Conservation (phyloP, 2,329 filamentous ascomycete species). For the Apiospora hydei region DNA sequence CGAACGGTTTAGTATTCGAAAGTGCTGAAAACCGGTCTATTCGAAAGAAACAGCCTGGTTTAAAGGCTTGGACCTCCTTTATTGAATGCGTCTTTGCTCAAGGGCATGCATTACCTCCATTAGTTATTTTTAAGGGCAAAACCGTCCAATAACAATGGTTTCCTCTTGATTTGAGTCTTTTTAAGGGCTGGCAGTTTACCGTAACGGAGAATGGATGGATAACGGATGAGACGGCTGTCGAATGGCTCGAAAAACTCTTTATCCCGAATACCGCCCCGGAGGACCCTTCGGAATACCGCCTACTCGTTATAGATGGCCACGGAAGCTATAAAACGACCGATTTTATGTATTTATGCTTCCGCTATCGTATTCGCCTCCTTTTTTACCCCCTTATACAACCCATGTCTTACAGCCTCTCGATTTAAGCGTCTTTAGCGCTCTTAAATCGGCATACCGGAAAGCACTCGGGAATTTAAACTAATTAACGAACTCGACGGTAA, state of each 20-base stretch:
- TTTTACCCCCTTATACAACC: conserved; percentile 21
- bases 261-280: conserved; percentile 3
- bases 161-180: conserved; percentile 20
- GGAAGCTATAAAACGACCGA: conserved; percentile 14
- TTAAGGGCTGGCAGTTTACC: conserved; percentile 16
- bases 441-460: conserved; percentile 23
- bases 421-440: conserved; percentile 17
- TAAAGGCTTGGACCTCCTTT: conserved; percentile 6
- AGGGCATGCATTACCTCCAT: conserved; percentile 11
- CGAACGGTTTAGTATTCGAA: conserved; percentile 17
- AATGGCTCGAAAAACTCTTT: conserved; percentile 24
- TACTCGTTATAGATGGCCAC: conserved; percentile 23
- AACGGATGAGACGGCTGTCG: not conserved
- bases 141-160: conserved; percentile 25
- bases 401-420: conserved; percentile 23
- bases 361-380: conserved; percentile 15
- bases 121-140: conserved; percentile 23
- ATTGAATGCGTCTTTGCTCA: conserved; percentile 21
- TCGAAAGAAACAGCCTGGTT: not conserved
- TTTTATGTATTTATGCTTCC: conserved; percentile 20
- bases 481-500: conserved; percentile 14
- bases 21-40: not conserved
- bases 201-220: conserved; percentile 23
- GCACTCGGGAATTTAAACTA: conserved; percentile 1
- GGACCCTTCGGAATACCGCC: conserved; percentile 3